A percentile compares a stretch with the other conserved stretches of the same genome.
phyloP scores from a whole-genome alignment of 2,329 filamentous ascomycete species.

The Aspergillus unguis region DNA sequence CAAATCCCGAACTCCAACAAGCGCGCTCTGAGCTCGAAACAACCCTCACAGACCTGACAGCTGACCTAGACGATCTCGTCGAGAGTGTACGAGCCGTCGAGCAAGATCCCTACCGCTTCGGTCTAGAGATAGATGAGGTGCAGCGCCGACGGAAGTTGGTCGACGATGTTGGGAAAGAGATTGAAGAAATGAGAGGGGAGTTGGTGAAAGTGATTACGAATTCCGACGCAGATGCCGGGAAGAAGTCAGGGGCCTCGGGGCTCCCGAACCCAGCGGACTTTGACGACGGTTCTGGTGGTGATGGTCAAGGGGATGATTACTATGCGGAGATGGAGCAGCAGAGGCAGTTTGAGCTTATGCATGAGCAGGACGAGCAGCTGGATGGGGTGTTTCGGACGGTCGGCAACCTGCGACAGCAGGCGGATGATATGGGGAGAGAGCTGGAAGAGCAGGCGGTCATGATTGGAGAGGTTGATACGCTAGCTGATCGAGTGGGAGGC shows the following conservation, averaged over 20 bases:
- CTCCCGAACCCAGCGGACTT: constrained; percentile 61
- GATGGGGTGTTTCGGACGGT: constrained; percentile 93
- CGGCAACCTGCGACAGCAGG: constrained; percentile 83
- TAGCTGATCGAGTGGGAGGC: constrained; percentile 83
- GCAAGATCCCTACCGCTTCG: constrained; percentile 80
- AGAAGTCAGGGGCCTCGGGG: constrained; percentile 24
- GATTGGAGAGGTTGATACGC: constrained; percentile 76
- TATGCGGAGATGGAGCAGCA: constrained; percentile 86
- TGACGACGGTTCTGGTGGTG: constrained; percentile 43
- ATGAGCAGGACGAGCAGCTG: constrained; percentile 88
- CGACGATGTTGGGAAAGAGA: constrained; percentile 81
- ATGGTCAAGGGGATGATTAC: constrained; percentile 55
- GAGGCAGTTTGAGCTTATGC: constrained; percentile 86
- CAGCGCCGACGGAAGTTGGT: constrained; percentile 75
- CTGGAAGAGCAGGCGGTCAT: constrained; percentile 91
- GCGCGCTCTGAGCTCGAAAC: constrained; percentile 72
- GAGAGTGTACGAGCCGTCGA: constrained; percentile 86
- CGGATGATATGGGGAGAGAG: constrained; percentile 92
- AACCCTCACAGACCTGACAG: constrained; percentile 69
- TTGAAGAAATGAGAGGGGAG: constrained; percentile 85
- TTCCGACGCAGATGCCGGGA: constrained; percentile 20
- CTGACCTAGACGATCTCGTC: constrained; percentile 84
- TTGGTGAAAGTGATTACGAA: constrained; percentile 59
- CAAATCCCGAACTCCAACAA: constrained; percentile 67
- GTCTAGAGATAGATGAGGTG: constrained; percentile 79